Evolutionary conservation across 2,329 filamentous ascomycete genomes (phyloP).

Genomic region (Colletotrichum falcatum): DNA sequence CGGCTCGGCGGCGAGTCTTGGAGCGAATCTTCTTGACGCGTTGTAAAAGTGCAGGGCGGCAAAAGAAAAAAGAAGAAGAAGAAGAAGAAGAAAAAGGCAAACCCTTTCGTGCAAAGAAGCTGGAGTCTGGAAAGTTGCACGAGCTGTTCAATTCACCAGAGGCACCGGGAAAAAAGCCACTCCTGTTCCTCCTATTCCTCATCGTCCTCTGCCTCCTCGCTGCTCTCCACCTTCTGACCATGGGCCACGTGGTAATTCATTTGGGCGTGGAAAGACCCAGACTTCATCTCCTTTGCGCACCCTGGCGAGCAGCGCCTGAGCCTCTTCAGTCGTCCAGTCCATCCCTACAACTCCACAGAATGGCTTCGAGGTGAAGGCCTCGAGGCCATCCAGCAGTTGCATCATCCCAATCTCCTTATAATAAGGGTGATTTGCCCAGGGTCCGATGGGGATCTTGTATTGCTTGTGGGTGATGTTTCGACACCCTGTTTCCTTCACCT

Average conservation of each 20-base stretch:
- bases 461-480: constrained; percentile 47
- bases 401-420: constrained; percentile 43
- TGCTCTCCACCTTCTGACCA: not conserved
- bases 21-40: too few relatives aligned
- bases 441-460: constrained; percentile 52
- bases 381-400: constrained; percentile 43
- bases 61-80: too few relatives aligned
- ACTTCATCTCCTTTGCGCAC: not conserved
- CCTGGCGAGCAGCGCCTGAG: not conserved
- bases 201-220: not conserved
- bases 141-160: not conserved
- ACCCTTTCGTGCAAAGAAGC: not conserved
- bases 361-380: constrained; percentile 45
- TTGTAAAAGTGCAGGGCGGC: too few relatives aligned
- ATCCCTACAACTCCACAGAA: constrained; percentile 48
- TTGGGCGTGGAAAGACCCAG: not conserved
- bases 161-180: not conserved
- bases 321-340: constrained; percentile 47
- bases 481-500: constrained; percentile 53
- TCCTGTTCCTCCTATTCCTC: not conserved
- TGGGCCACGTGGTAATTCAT: not conserved
- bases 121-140: not conserved
- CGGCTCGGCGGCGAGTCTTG: too few relatives aligned
- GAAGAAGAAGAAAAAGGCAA: not conserved
- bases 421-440: constrained; percentile 2